A percentile compares a stretch with the other conserved stretches of the same genome.
Conservation (phyloP, 164 flowering plant genomes). For the Magnolia kwangsiensis region DNA sequence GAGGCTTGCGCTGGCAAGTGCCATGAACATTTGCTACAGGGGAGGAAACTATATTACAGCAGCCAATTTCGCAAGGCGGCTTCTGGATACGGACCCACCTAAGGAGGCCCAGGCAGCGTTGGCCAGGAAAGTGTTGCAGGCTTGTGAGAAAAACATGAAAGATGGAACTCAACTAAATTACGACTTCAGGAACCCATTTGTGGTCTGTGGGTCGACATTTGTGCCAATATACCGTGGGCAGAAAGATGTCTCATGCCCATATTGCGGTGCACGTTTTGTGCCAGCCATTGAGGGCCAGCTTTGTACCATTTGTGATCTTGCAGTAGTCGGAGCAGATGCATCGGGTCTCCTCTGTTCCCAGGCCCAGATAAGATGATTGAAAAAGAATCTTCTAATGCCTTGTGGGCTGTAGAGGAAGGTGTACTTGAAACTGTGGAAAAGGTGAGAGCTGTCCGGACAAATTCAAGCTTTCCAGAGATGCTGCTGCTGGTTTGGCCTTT, state of each 20-base stretch:
- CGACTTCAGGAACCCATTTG: constrained; percentile 83
- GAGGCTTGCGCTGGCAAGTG: constrained; percentile 44
- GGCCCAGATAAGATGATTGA: constrained; percentile 57
- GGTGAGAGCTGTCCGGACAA: no score
- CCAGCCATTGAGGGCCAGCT: constrained; percentile 62
- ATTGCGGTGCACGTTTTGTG: constrained; percentile 63
- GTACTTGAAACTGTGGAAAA: neutral
- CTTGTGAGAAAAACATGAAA: constrained; percentile 37
- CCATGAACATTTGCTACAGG: constrained; percentile 55
- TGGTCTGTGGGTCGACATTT: constrained; percentile 70
- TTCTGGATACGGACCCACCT: constrained; percentile 63
- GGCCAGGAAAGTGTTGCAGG: constrained; percentile 65
- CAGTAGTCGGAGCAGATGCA: constrained; percentile 73
- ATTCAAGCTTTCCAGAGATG: no score
- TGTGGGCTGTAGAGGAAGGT: neutral
- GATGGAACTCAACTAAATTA: constrained; percentile 53
- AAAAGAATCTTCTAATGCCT: neutral
- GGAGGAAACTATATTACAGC: constrained; percentile 60
- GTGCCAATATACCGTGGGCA: constrained; percentile 82
- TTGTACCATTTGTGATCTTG: constrained; percentile 70
- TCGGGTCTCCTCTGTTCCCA: constrained; percentile 79
- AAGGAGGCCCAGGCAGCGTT: constrained; percentile 52
- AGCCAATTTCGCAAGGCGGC: constrained; percentile 60
- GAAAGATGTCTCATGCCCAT: constrained; percentile 69
- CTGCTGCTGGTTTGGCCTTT: neutral